phyloP scores from a whole-genome alignment of 1,284 basidiomycete genomes.

The Cutaneotrichosporon cyanovorans region DNA sequence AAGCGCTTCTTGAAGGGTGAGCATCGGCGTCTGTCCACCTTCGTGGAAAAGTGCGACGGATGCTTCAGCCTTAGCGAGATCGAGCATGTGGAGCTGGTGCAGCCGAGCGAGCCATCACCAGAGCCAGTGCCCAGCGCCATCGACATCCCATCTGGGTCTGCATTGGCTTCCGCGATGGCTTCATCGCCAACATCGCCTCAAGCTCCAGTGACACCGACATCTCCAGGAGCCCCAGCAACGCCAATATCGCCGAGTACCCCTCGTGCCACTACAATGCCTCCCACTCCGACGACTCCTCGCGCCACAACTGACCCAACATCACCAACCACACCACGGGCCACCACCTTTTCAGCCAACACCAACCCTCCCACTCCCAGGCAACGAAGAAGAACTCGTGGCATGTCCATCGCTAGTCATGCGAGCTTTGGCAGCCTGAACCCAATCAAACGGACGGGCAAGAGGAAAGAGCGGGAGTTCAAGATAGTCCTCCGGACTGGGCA shows the following conservation, averaged over 20 bases:
- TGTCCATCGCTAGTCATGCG: background rate
- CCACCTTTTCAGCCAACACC: background rate
- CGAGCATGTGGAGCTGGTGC: conserved; percentile 16
- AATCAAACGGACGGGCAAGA: conserved; percentile 3
- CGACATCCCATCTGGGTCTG: background rate
- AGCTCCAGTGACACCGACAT: background rate
- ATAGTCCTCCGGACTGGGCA: conserved; percentile 17
- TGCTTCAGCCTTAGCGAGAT: conserved; percentile 39
- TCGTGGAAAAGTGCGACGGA: conserved; percentile 30
- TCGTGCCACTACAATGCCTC: no score
- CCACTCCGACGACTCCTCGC: background rate
- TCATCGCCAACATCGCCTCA: background rate
- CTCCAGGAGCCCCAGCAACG: background rate
- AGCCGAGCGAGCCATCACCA: background rate
- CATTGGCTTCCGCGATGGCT: background rate
- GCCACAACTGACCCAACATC: background rate
- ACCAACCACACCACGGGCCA: background rate
- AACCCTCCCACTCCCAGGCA: no score
- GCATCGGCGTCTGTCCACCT: conserved; percentile 23
- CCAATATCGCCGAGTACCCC: background rate
- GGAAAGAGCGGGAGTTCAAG: conserved; percentile 23
- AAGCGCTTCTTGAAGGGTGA: conserved; percentile 27
- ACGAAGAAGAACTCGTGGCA: background rate
- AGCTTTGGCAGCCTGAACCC: background rate
- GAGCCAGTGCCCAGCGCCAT: background rate